phyloP scores from a whole-genome alignment of 139 green algal genomes.

The Pleodorina starrii region DNA sequence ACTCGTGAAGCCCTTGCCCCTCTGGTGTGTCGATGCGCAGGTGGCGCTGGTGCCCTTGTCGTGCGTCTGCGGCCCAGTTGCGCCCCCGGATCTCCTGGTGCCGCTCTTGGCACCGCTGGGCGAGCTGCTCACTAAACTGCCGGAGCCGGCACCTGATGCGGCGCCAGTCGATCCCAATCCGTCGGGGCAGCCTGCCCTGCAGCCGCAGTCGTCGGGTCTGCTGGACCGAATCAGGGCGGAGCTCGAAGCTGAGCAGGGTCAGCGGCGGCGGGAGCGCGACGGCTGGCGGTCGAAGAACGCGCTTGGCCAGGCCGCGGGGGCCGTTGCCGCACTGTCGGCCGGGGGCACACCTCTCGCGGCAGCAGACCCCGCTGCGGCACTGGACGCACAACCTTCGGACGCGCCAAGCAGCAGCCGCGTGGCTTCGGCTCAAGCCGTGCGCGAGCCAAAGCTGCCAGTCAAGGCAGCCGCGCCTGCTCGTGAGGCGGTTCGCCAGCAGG shows the following conservation, averaged over 20 bases:
- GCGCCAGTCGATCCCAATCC: not conserved
- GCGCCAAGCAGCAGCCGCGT: too few relatives aligned
- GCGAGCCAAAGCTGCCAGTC: too few relatives aligned
- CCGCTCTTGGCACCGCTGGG: not conserved
- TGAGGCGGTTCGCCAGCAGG: too few relatives aligned
- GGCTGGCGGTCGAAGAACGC: not conserved
- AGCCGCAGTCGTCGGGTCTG: not conserved
- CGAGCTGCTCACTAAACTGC: not conserved
- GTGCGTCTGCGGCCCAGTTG: not conserved
- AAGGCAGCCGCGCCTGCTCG: too few relatives aligned
- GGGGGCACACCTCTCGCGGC: too few relatives aligned
- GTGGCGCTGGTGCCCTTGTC: slow-evolving; percentile 5
- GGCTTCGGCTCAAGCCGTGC: too few relatives aligned
- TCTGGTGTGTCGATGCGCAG: too few relatives aligned
- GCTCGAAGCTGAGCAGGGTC: slow-evolving; percentile 3
- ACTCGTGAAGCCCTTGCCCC: too few relatives aligned
- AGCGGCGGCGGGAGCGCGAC: not conserved
- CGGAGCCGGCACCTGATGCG: not conserved
- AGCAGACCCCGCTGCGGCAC: too few relatives aligned
- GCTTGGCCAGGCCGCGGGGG: not conserved
- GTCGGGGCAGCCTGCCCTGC: not conserved
- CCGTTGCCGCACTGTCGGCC: too few relatives aligned
- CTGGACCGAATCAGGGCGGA: slow-evolving; percentile 1
- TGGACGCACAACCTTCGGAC: too few relatives aligned
- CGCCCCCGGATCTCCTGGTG: slow-evolving; percentile 25